These are phyloP conservation scores for Naganishia friedmannii DNA, from an alignment of 768 basidiomycete species.

Conservation along the genomic window DNA sequence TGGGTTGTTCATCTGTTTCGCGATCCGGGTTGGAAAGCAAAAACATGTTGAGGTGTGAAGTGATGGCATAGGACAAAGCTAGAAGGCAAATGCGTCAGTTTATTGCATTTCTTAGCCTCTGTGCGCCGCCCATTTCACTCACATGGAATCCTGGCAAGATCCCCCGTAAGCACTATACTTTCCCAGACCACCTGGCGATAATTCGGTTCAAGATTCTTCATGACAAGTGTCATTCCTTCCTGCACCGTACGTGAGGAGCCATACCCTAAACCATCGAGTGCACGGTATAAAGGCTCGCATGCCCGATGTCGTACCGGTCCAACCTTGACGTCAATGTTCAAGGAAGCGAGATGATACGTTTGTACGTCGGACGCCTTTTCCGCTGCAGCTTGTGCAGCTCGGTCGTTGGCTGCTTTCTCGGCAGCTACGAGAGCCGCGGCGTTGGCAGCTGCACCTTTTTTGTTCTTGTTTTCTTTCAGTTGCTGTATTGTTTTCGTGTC, in stretches of 20 bases:
- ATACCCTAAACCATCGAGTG: constrained; percentile 6
- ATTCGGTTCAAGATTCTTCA: constrained; percentile 39
- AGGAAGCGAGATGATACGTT: constrained; percentile 13
- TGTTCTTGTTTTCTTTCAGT: constrained; percentile 40
- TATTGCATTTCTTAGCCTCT: not conserved
- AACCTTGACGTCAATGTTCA: constrained; percentile 40
- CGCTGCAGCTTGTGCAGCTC: constrained; percentile 35
- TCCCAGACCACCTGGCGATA: constrained; percentile 43
- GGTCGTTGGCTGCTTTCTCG: constrained; percentile 37
- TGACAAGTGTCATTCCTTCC: constrained; percentile 45
- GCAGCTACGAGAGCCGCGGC: constrained; percentile 38
- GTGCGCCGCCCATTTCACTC: constrained; percentile 24
- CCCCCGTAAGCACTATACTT: constrained; percentile 44
- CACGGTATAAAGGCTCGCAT: constrained; percentile 44
- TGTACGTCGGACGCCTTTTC: constrained; percentile 30
- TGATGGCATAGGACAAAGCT: constrained; percentile 46
- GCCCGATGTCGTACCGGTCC: constrained; percentile 47
- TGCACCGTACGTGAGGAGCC: constrained; percentile 40
- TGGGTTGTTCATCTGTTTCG: constrained; percentile 43
- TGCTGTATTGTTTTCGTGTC: constrained; percentile 39
- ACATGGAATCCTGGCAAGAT: constrained; percentile 48
- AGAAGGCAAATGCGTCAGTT: not conserved
- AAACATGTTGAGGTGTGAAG: constrained; percentile 46
- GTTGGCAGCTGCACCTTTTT: constrained; percentile 25
- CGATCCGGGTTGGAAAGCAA: constrained; percentile 43